Evolutionary conservation across 2,329 filamentous ascomycete species (phyloP), one percentile per base, ranked within the genome.

Genomic region (Neocatenulostroma microsporum): DNA sequence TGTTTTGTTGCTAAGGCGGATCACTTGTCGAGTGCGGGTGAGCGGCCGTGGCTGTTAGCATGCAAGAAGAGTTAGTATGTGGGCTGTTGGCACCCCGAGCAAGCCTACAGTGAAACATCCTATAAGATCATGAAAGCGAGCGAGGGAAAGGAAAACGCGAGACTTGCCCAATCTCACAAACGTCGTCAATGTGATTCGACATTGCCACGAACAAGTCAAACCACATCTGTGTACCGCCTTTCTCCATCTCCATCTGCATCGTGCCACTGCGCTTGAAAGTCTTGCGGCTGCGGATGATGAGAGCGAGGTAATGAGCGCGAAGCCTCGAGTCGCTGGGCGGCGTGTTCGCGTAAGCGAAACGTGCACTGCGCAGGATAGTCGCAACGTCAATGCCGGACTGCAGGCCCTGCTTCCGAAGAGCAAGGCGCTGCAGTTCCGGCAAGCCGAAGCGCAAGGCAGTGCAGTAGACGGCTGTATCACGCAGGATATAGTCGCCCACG

Each of bases 161-260:
- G 60, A 72, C 75, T 62, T 80, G 82, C 76, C 76, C 82, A 65
- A 85, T 79, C 62, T 91, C 86, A 67, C 85, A 82, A 67, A 95
- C 79, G 66, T 95, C 88, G 75, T 95, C 88, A 59, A 95, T 82
- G 71, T 94, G 88, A 69, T 94, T 95, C 74, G 86, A 94, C 82
- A 95, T 84, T 57, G 88, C 88, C 61, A 95, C 88, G 65, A 95
- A 96, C 66, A 96, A 73, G 74, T 95, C 88, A 70, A 96, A 96
- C 75, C 91, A 95, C 69, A 95, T 74, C 74, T 88, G 88, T 39
- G 53, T 55, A 68, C 74, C 87, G 63, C 88, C 87, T 65, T 79
- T 79, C 72, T 94, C 85, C 88, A 96, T 95, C 72, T 95, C 88
- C 70, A 84, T 82, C 76, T 95, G 88, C 87, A 95, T 94, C 66